Base-by-base conservation (phyloP, 1,284 basidiomycete species). In the Porodaedalea pini region DNA sequence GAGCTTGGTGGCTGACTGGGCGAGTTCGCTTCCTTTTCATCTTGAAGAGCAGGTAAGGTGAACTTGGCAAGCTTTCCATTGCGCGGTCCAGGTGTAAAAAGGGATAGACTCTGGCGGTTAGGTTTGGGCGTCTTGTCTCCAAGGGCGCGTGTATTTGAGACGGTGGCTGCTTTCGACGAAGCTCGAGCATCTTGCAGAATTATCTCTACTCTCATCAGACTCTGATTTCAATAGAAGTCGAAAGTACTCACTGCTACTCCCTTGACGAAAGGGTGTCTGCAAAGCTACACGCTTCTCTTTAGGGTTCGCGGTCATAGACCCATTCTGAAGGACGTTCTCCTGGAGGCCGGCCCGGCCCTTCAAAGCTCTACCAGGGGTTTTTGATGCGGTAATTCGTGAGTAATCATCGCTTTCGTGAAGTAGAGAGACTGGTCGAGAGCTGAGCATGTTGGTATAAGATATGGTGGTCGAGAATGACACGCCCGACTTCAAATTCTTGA, bases 1-100 rank as follows among this genome's bases (percentile, higher is more conserved):
- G 86, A 86, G 61, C 86, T 88, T 0, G 86, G 83, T 3, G 83
- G 78, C 10, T 78, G 72, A 4, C 75, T 66, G 21, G 74, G 69
- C 34, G 73, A 72, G 3, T 73, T 72, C 0, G 73, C 73, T 40
- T 69, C 63, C 57, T 61, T 36, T 39, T 56, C 56, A 36, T 54
- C 62, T 62, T 44, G 59, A 6, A 69, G 66, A 29, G 68, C 69
- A 10, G 68, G 63, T 1, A 69, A 65, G 8, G 66, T 57, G 11
- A 71, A 68, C 51, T 75, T 74, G n/a, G 56, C 69, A 29, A 63
- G 64, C 70, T 67, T 73, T 21, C 49, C 67, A 36, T 50, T 61
- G 58, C 66, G 62, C 6, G 68, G 66, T 3, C 67, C 65, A 5
- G 71, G 72, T 1, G 65, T 69, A n/a, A 69, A 59, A 2, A 63